Percentiles rank a stretch among this genome's conserved stretches.
phyloP scores from a whole-genome alignment of 192 early-diverging fungal genomes.

The Coemansia interrupta region DNA sequence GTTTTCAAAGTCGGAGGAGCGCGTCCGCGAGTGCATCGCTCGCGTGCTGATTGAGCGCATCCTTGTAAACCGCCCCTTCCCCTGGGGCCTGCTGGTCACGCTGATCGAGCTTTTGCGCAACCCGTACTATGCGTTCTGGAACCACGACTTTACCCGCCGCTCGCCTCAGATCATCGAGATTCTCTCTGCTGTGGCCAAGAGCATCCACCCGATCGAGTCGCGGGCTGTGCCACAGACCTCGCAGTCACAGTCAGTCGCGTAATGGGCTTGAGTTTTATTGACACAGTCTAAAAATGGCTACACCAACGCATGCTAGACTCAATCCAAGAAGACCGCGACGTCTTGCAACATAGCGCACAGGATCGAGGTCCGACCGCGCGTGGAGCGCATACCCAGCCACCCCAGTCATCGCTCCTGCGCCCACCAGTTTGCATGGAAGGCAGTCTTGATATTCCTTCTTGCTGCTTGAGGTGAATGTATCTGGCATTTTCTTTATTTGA shows the following conservation, averaged over 20 bases:
- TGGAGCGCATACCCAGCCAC: conserved; percentile 28
- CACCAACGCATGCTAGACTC: conserved; percentile 15
- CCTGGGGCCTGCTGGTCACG: conserved; percentile 95
- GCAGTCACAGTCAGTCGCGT: conserved; percentile 11
- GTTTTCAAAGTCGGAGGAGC: conserved; percentile 68
- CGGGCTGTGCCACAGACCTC: conserved; percentile 20
- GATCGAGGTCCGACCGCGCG: conserved; percentile 21
- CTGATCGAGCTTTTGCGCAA: conserved; percentile 97
- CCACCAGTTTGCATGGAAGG: conserved; percentile 38
- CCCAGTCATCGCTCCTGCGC: conserved; percentile 31
- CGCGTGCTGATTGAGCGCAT: conserved; percentile 91
- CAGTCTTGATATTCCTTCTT: conserved; percentile 32
- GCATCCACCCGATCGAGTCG: conserved; percentile 33
- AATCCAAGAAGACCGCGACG: conserved; percentile 39
- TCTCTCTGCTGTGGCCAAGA: conserved; percentile 52
- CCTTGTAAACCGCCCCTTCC: conserved; percentile 94
- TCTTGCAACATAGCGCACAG: conserved; percentile 19
- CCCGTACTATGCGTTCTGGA: conserved; percentile 76
- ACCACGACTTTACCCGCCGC: conserved; percentile 54
- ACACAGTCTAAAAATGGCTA: conserved; percentile 10
- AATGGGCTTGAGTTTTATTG: background rate
- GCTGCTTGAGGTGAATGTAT: background rate
- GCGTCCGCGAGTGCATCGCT: conserved; percentile 91
- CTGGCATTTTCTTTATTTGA: background rate
- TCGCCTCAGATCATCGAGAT: conserved; percentile 55